Evolutionary conservation across 2,329 filamentous ascomycete species (phyloP).

Genomic region (Immersiporthe knoxdaviesiana): DNA sequence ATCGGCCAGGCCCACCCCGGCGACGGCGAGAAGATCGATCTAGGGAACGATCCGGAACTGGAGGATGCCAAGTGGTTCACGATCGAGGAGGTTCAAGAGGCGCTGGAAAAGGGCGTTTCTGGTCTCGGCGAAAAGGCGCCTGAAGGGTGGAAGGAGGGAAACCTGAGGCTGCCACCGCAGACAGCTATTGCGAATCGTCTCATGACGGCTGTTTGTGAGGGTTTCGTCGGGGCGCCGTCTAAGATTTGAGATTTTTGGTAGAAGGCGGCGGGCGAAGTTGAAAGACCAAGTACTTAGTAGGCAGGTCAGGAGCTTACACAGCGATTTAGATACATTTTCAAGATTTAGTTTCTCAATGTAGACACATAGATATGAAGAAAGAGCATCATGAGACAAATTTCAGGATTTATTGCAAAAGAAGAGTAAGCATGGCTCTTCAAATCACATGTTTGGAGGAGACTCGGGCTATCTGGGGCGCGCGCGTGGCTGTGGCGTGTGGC

Average conservation of each 20-base stretch:
- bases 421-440: neutral
- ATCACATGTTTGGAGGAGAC: neutral
- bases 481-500: neutral
- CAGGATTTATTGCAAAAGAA: neutral
- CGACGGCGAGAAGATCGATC: constrained; percentile 74
- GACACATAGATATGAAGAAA: neutral
- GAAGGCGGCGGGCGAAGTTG: neutral
- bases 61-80: constrained; percentile 88
- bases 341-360: neutral
- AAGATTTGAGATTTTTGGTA: constrained; percentile 49
- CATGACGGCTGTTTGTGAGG: constrained; percentile 76
- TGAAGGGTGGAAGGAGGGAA: constrained; percentile 73
- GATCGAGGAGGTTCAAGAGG: constrained; percentile 78
- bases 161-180: constrained; percentile 76
- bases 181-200: constrained; percentile 94
- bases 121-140: constrained; percentile 67
- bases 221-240: constrained; percentile 63
- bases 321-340: neutral
- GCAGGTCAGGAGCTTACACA: neutral
- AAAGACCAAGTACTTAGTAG: no score
- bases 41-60: constrained; percentile 89
- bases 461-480: neutral
- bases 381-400: neutral
- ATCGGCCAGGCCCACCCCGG: constrained; percentile 82
- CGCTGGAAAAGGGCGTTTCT: constrained; percentile 69